phyloP scores from a whole-genome alignment of 2,329 filamentous ascomycete genomes.

The Pseudocercospora eumusae region DNA sequence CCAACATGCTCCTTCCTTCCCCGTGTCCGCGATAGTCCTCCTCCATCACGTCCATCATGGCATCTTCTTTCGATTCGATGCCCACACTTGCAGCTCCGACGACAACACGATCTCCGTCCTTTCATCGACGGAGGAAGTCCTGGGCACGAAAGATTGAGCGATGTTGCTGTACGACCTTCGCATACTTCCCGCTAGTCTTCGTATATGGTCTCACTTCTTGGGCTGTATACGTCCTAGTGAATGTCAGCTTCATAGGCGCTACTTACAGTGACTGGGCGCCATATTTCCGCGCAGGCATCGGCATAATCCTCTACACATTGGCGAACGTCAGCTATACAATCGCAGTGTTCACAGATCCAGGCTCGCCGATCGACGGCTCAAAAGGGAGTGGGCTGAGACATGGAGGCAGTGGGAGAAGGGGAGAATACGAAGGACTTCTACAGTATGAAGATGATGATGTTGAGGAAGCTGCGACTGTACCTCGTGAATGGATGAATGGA shows the following conservation, averaged over 20 bases:
- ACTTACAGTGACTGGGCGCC: conserved; percentile 12
- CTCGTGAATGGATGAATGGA: conserved; percentile 46
- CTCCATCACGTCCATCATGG: conserved; percentile 24
- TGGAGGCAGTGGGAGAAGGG: conserved; percentile 14
- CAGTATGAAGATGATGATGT: conserved; percentile 59
- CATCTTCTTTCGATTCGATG: conserved; percentile 32
- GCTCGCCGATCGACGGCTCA: conserved; percentile 57
- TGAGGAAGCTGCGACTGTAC: conserved; percentile 20
- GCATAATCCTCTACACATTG: conserved; percentile 71
- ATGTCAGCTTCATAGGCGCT: conserved; percentile 48
- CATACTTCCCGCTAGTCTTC: conserved; percentile 33
- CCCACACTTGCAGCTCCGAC: conserved; percentile 30
- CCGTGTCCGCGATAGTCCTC: conserved; percentile 9
- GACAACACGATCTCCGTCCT: conserved; percentile 34
- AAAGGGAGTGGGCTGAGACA: conserved; percentile 1
- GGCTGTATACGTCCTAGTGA: conserved; percentile 84
- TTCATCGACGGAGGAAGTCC: conserved; percentile 39
- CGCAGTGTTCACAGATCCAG: conserved; percentile 90
- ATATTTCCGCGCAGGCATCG: conserved; percentile 55
- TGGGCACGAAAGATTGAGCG: conserved; percentile 76
- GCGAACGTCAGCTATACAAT: conserved; percentile 88
- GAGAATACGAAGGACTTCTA: conserved; percentile 75
- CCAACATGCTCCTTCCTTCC: background rate
- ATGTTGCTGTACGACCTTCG: conserved; percentile 68
- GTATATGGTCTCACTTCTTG: conserved; percentile 69